Evolutionary conservation across 2,329 filamentous ascomycete species (phyloP).

Genomic region (Xylogone sp.): DNA sequence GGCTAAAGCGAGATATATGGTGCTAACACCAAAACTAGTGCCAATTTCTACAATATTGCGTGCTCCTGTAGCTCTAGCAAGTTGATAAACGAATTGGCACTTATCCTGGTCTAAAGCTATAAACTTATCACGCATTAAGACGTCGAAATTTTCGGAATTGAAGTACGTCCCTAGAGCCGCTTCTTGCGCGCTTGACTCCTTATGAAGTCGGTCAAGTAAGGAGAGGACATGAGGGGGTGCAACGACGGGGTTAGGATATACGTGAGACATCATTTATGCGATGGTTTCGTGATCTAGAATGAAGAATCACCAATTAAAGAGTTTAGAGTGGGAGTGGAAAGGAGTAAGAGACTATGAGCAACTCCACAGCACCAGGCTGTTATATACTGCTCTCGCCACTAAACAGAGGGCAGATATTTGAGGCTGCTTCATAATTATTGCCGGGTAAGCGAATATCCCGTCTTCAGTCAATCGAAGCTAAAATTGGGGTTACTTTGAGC

Average conservation of each 20-base stretch:
- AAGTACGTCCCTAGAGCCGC: conserved; percentile 20
- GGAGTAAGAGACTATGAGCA: no score
- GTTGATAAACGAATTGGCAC: conserved; percentile 51
- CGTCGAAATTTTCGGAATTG: conserved; percentile 27
- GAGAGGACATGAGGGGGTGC: conserved; percentile 28
- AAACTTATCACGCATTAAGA: conserved; percentile 51
- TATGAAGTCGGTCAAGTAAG: conserved; percentile 29
- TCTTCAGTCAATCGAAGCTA: no score
- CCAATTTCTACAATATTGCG: conserved; percentile 54
- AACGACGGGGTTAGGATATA: conserved; percentile 1
- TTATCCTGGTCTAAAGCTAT: conserved; percentile 58
- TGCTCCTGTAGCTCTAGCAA: conserved; percentile 45
- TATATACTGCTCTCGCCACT: no score
- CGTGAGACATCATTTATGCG: no score
- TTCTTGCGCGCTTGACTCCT: conserved; percentile 29
- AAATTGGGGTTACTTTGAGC: no score
- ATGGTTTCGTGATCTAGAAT: no score
- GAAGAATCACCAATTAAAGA: no score
- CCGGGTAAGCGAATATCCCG: no score
- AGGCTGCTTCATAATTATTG: no score
- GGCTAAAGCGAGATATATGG: conserved; percentile 58
- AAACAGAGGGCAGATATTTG: no score
- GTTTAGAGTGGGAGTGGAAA: no score
- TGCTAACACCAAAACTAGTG: conserved; percentile 58
- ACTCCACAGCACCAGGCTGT: no score